These are phyloP conservation scores for Globisporangium sylvaticum DNA, from an alignment of 352 stramenopile species.

Conservation along the genomic window DNA sequence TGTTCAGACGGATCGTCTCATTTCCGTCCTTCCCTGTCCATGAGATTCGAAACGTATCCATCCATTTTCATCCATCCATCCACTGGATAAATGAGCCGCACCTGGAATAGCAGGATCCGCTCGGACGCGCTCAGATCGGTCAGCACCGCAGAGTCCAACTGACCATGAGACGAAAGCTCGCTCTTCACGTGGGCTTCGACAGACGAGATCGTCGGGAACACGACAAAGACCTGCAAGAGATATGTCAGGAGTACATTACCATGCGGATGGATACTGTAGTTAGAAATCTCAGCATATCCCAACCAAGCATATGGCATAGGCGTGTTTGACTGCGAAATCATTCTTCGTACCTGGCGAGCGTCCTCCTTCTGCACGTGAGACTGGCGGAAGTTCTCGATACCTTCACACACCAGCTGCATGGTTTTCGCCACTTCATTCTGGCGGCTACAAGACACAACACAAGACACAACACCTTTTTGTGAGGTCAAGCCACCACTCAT, in stretches of 20 bases:
- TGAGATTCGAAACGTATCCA: not conserved
- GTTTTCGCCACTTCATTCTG: slow-evolving; percentile 54
- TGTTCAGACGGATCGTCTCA: not conserved
- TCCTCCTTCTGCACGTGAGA: slow-evolving; percentile 18
- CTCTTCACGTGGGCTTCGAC: slow-evolving; percentile 26
- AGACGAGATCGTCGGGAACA: slow-evolving; percentile 54
- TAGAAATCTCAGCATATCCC: not conserved
- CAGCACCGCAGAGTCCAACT: slow-evolving; percentile 18
- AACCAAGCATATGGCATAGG: not conserved
- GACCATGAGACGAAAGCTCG: slow-evolving; percentile 9
- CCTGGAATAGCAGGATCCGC: slow-evolving; percentile 31
- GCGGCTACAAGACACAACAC: slow-evolving; percentile 28
- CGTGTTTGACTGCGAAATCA: not conserved
- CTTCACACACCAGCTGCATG: slow-evolving; percentile 34
- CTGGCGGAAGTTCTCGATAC: slow-evolving; percentile 21
- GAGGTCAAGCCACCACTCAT: not conserved
- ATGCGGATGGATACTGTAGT: not conserved
- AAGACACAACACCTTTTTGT: not conserved
- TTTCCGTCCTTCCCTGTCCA: not conserved
- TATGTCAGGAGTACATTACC: not conserved
- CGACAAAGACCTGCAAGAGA: slow-evolving; percentile 37
- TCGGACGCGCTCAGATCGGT: slow-evolving; percentile 20
- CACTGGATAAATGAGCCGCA: slow-evolving; percentile 5
- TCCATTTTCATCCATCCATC: not conserved
- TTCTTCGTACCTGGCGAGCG: slow-evolving; percentile 4